phyloP scores from a whole-genome alignment of 1,284 basidiomycete species.

The Retiboletus flavoniger region DNA sequence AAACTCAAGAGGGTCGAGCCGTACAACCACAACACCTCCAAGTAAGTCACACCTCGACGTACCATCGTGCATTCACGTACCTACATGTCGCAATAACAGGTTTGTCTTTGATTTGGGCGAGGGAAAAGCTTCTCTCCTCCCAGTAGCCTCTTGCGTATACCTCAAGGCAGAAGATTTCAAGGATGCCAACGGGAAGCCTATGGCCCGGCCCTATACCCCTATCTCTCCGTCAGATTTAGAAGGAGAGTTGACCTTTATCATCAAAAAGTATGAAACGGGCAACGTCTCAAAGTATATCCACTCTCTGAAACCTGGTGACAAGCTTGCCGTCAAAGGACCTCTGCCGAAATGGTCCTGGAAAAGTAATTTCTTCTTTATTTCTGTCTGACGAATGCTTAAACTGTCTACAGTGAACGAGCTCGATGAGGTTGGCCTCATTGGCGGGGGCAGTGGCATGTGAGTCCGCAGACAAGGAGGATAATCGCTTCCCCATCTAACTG shows the following conservation, averaged over 20 bases:
- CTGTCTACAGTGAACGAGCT: constrained; percentile 70
- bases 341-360: constrained; percentile 82
- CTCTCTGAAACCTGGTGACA: constrained; percentile 73
- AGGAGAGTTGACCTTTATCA: constrained; percentile 77
- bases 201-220: constrained; percentile 87
- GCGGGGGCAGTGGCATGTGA: constrained; percentile 86
- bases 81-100: constrained; percentile 34
- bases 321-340: constrained; percentile 87
- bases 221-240: constrained; percentile 70
- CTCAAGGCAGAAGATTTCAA: constrained; percentile 61
- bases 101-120: constrained; percentile 89
- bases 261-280: constrained; percentile 85
- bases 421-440: constrained; percentile 84
- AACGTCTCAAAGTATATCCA: constrained; percentile 80
- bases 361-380: constrained; percentile 39
- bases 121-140: constrained; percentile 74
- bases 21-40: constrained; percentile 91
- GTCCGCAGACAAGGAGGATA: constrained; percentile 24
- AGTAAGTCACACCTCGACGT: constrained; percentile 38
- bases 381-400: not conserved
- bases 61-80: not conserved
- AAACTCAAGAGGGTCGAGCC: constrained; percentile 81
- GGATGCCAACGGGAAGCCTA: constrained; percentile 85
- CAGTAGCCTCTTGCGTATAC: constrained; percentile 70
- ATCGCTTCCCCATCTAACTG: constrained; percentile 17